Evolutionary conservation across 163 green algal genomes (phyloP), one percentile per base, ranked within the genome.

Genomic region (Coccomyxa subellipsoidea): DNA sequence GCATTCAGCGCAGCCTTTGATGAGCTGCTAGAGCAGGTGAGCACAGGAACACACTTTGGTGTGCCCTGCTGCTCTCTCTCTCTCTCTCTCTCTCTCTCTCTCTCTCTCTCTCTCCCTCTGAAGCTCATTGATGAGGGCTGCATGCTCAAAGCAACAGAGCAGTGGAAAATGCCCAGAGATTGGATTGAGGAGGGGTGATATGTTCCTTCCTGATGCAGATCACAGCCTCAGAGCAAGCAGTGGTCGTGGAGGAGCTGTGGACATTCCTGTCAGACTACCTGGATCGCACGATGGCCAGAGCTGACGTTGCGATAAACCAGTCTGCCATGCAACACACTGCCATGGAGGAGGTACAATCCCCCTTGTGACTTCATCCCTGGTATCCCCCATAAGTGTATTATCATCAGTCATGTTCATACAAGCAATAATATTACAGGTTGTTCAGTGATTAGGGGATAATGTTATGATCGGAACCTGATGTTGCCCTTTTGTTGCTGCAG

Each of bases 221-320:
- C 5, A 59, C 23, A 59, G 47, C 66, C 18, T n/a, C 29, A 34
- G 66, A 73, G 66, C 66, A 73, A 12, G 66, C 66, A n/a, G 32
- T 8, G 66, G n/a, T 73, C 2, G 66, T 73, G 66, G 66, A 73
- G 66, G 66, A 73, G 66, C 66, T 73, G 21, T 73, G 66, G 66
- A 34, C 66, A 34, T 32, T 34, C 10, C 66, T 73, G 29, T 32
- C 66, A 34, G 66, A 73, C 8, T 73, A 73, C 66, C 66, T 73
- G 7, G 66, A 73, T 23, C 21, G 66, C 1, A 73, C 32, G 66
- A 8, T 8, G 27, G 66, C 66, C 29, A 32, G 66, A 8, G 29
- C 27, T 18, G 66, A 73, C 27, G 66, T 73, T 32, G 66, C 66
- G 32, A 5, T 73, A 18, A 73, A 73, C 32, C 21, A 73, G 18